Conservation (phyloP, 306 rosid species). For the Dryas drummondii region DNA sequence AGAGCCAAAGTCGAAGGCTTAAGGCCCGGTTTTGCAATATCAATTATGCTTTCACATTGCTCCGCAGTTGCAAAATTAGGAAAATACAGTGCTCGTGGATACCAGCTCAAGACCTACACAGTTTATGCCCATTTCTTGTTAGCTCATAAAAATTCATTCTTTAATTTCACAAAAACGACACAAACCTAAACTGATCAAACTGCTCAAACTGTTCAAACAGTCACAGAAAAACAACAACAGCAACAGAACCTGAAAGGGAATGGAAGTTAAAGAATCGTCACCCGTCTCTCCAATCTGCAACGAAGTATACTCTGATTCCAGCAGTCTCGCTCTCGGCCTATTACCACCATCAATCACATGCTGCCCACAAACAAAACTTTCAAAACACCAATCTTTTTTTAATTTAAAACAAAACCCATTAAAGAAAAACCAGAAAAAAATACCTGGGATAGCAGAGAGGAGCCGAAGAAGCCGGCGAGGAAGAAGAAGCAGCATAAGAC, state of each 20-base stretch:
- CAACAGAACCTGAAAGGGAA: slow-evolving; percentile 76
- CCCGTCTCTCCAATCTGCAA: slow-evolving; percentile 65
- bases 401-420: background rate
- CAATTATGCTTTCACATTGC: slow-evolving; percentile 64
- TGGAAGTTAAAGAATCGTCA: slow-evolving; percentile 63
- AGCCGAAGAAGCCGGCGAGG: slow-evolving; percentile 65
- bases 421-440: slow-evolving; percentile 9
- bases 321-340: slow-evolving; percentile 43
- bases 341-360: slow-evolving; percentile 27
- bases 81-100: slow-evolving; percentile 74
- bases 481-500: slow-evolving; percentile 65
- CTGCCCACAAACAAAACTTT: slow-evolving; percentile 29
- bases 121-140: background rate
- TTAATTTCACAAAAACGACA: background rate
- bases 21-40: slow-evolving; percentile 51
- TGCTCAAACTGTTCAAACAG: background rate
- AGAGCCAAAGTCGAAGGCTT: slow-evolving; percentile 65
- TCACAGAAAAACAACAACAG: background rate
- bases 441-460: slow-evolving; percentile 45
- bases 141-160: slow-evolving; percentile 5
- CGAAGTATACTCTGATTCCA: slow-evolving; percentile 45
- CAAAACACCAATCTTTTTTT: background rate
- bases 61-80: slow-evolving; percentile 83
- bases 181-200: slow-evolving; percentile 10
- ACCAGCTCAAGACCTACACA: slow-evolving; percentile 82